Percentiles rank a stretch among this genome's conserved stretches.
Evolutionary conservation across 805 yeast species (phyloP).

Genomic region (Zygosaccharomyces gambellarensis): DNA sequence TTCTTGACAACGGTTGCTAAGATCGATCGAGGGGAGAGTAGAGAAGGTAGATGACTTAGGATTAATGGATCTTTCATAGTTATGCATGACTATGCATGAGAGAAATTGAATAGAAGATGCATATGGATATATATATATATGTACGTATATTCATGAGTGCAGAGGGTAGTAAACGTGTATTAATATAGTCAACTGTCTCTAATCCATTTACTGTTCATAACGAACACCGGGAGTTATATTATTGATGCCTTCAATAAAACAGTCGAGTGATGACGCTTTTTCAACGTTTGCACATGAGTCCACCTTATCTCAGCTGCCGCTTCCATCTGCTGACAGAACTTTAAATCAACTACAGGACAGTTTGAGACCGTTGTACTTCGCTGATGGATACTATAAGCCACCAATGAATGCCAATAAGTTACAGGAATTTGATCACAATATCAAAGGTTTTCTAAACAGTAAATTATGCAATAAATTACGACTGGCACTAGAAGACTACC

Average conservation of each 20-base stretch:
- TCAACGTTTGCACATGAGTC: slow-evolving; percentile 18
- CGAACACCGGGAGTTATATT: neutral
- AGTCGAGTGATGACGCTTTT: neutral
- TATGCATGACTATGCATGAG: neutral
- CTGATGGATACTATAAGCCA: slow-evolving; percentile 43
- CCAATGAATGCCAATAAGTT: slow-evolving; percentile 26
- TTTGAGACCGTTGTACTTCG: slow-evolving; percentile 53
- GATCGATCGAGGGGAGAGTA: neutral
- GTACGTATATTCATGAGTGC: neutral
- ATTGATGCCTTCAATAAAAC: neutral
- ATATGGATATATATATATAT: neutral
- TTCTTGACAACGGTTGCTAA: neutral
- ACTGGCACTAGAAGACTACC: slow-evolving; percentile 46
- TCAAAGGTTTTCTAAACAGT: slow-evolving; percentile 44
- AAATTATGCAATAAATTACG: slow-evolving; percentile 46
- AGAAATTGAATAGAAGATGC: neutral
- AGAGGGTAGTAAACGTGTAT: neutral
- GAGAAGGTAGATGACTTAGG: neutral
- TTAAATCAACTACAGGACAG: slow-evolving; percentile 50
- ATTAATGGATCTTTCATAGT: neutral
- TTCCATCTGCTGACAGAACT: slow-evolving; percentile 52
- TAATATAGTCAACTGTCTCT: no score
- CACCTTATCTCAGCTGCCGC: slow-evolving; percentile 52
- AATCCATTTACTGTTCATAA: no score
- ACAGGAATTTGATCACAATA: slow-evolving; percentile 38